Conservation (phyloP, 345 rosid genomes). For the Euphorbia peplus region DNA sequence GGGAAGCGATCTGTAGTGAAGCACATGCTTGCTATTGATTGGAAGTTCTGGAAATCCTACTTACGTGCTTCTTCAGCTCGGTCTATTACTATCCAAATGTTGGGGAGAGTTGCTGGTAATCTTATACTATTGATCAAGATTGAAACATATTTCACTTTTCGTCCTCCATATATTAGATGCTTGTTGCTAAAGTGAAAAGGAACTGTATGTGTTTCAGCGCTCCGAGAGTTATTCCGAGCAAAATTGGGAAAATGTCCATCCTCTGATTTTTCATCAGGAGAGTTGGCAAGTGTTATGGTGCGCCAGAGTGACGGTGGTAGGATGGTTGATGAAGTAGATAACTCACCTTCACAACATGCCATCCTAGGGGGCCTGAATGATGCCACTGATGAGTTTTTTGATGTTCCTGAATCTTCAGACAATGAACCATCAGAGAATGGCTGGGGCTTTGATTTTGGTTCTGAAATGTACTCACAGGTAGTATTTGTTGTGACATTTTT, state of each 20-base stretch:
- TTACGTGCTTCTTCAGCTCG: constrained; percentile 59
- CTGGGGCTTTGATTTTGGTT: constrained; percentile 65
- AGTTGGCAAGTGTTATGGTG: constrained; percentile 43
- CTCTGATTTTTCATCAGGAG: constrained; percentile 66
- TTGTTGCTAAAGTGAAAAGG: not conserved
- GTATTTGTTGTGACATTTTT: constrained; percentile 2
- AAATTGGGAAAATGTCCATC: constrained; percentile 54
- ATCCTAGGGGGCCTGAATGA: constrained; percentile 76
- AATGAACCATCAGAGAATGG: constrained; percentile 50
- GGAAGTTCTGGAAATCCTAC: constrained; percentile 95
- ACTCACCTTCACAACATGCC: constrained; percentile 61
- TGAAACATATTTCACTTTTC: constrained; percentile 6
- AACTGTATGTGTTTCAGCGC: constrained; percentile 45
- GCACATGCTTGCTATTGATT: constrained; percentile 97
- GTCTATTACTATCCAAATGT: constrained; percentile 79
- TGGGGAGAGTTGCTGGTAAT: constrained; percentile 84
- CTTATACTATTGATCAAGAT: constrained; percentile 19
- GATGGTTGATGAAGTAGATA: constrained; percentile 51
- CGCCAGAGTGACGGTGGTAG: constrained; percentile 35
- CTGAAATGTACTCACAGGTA: constrained; percentile 63
- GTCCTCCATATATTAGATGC: not conserved
- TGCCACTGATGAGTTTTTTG: constrained; percentile 86
- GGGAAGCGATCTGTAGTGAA: constrained; percentile 80
- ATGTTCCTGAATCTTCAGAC: constrained; percentile 80
- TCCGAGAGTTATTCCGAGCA: constrained; percentile 75